Evolutionary conservation across 495 filamentous ascomycete species (phyloP), one percentile per base, ranked within the genome.

Genomic region (Bacidia rubella): DNA sequence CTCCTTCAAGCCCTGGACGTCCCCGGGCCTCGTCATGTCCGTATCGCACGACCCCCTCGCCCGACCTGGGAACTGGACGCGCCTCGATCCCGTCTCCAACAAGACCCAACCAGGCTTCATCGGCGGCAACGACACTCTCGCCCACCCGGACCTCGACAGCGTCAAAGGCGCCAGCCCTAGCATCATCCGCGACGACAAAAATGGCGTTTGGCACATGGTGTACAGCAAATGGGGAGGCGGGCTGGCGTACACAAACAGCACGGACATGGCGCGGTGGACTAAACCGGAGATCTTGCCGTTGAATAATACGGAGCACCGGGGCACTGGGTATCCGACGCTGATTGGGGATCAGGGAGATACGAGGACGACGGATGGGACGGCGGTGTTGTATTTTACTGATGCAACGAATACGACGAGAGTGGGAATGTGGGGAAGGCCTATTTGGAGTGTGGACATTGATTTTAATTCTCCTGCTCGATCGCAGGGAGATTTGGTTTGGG

Each of bases 101-200:
- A 15, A 24, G 47, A 49, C 47, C 20, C 12, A 25, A 15, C 47
- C 47, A 15, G 47, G 47, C 47, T 49, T 49, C 47, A 24, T 49
- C 25, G 47, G 47, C 10, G 22, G n/a, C n/a, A 35, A 25, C 22
- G 12, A 11, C 12, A 25, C 22, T 12, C 25, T 49, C 10, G 12
- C 15, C 11, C 47, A 49, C 21, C 23, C 23, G 20, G 47, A 49
- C 24, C 47, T 49, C 12, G 4, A 4, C 2, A 2, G 11, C 12
- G 21, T 32, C 27, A 2, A 10, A 17, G 47, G 47, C 5, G 11
- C 23, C 19, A 49, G 27, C 25, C 47, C 47, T 11, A 27, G 23
- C 25, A 49, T 49, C 24, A 49, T 49, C 3, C 47, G 47, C 12
- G 47, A 49, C 20, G 47, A 49, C 23, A 25, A 27, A 7, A 49